Conservation (phyloP, 495 filamentous ascomycete genomes). For the Corynascus novoguineensis region DNA sequence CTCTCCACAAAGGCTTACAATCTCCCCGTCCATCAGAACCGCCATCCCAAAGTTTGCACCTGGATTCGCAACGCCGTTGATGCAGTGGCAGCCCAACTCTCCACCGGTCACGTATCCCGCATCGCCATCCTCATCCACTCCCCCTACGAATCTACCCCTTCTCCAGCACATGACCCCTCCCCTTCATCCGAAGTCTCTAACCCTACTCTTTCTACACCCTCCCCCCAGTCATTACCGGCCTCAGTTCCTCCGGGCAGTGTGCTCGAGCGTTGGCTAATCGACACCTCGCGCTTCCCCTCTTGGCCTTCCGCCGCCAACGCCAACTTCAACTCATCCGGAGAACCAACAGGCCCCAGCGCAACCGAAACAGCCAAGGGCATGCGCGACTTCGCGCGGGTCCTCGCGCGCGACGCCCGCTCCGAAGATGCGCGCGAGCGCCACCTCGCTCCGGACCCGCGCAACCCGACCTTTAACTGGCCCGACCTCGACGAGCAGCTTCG, state of each 20-base stretch:
- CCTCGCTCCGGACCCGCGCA: background rate
- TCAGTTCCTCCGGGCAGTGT: constrained; percentile 31
- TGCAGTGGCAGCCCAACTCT: constrained; percentile 67
- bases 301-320: constrained; percentile 39
- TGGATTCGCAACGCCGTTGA: constrained; percentile 84
- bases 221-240: constrained; percentile 1
- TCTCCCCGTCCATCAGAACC: constrained; percentile 79
- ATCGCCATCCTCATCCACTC: constrained; percentile 74
- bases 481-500: constrained; percentile 45
- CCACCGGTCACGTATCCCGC: constrained; percentile 51
- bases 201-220: background rate
- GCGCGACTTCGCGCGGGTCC: constrained; percentile 27
- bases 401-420: constrained; percentile 38
- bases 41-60: constrained; percentile 83
- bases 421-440: constrained; percentile 29
- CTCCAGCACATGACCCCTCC: background rate
- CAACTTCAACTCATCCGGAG: background rate
- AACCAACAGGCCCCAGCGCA: background rate
- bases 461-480: constrained; percentile 20
- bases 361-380: constrained; percentile 28
- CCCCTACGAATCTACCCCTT: constrained; percentile 23
- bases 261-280: constrained; percentile 83
- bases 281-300: constrained; percentile 68
- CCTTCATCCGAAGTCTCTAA: constrained; percentile 1
- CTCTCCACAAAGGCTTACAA: constrained; percentile 80